phyloP scores from a whole-genome alignment of 305 asterid species.

The Solanum hybrid region DNA sequence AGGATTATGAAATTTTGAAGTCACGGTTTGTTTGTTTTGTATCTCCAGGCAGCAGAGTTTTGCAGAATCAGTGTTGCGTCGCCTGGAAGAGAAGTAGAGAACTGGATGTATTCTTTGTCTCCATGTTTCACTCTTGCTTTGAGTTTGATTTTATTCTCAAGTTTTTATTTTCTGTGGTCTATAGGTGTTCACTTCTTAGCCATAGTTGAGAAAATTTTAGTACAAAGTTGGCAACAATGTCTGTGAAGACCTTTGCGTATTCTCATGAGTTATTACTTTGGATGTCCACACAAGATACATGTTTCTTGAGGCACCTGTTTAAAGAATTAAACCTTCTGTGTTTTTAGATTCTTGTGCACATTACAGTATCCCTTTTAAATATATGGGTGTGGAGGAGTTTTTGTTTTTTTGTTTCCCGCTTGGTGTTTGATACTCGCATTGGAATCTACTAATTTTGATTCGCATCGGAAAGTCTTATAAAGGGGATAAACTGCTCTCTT shows the following conservation, averaged over 20 bases:
- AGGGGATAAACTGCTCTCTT: neutral
- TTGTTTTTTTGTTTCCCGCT: neutral
- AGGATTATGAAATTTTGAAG: neutral
- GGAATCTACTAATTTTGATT: neutral
- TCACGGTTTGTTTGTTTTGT: neutral
- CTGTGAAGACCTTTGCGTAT: neutral
- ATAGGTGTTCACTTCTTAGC: neutral
- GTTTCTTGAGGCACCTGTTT: neutral
- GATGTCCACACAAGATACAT: neutral
- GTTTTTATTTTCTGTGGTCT: neutral
- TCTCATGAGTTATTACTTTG: neutral
- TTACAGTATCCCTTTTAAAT: neutral
- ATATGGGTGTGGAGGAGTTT: neutral
- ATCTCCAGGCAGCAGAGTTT: constrained; percentile 31
- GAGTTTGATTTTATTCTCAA: neutral
- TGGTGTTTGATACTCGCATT: neutral
- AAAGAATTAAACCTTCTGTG: neutral
- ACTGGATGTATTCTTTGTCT: neutral
- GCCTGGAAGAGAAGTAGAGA: constrained; percentile 24
- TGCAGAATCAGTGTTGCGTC: constrained; percentile 25
- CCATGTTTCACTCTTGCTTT: neutral
- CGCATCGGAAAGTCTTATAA: neutral
- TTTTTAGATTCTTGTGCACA: neutral
- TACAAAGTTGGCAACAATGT: neutral
- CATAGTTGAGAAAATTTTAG: neutral